Base-by-base conservation (phyloP, 78 protist species). In the Chrysochromulina tobinii region DNA sequence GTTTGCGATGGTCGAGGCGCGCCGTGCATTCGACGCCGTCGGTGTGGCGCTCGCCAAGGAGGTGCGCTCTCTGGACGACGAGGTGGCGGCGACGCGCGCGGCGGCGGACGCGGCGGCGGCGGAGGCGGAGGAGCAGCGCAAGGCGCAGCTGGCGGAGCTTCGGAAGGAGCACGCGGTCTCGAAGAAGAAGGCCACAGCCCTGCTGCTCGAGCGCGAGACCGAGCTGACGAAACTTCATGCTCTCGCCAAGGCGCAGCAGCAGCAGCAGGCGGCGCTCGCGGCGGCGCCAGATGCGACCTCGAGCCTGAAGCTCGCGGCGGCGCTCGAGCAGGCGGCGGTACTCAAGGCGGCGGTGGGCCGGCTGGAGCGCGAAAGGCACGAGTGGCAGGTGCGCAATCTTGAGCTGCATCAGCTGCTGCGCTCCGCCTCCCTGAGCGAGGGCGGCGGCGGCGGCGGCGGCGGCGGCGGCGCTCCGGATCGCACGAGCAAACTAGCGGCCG, bases 331-430 rank as follows among this genome's bases (percentile, higher is more conserved):
- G 18, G 7, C 72, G 72, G 48, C 54, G 54, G 38, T 38, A 38
- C 38, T 38, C 38, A 7, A 12, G 64, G 23, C 23, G 64, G 64
- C 7, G 64, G 64, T 59, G 64, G 12, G 23, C 23, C 83, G 83
- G 18, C 83, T 75, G 25, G 3, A 5, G 59, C 6, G 27, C 58
- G 58, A 75, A 57, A 11, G 58, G 27, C 58, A 75, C 58, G 83
- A 75, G 83, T 75, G 83, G 83, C 83, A 50, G 38, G 23, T 75
- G 83, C 54, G 83, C 4, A 18, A n/a, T 23, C 14, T 75, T 57
- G 83, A 75, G 83, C 83, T 75, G 83, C 83, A 75, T 57, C 58
- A 75, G 38, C 14, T 57, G 59, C 51, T 75, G 57, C 83, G 83
- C 23, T 66, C 72, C 23, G 83, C 58, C 23, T 54, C 58, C 57